Conservation (phyloP, 1,284 basidiomycete species). For the Irpex rosettiformis region DNA sequence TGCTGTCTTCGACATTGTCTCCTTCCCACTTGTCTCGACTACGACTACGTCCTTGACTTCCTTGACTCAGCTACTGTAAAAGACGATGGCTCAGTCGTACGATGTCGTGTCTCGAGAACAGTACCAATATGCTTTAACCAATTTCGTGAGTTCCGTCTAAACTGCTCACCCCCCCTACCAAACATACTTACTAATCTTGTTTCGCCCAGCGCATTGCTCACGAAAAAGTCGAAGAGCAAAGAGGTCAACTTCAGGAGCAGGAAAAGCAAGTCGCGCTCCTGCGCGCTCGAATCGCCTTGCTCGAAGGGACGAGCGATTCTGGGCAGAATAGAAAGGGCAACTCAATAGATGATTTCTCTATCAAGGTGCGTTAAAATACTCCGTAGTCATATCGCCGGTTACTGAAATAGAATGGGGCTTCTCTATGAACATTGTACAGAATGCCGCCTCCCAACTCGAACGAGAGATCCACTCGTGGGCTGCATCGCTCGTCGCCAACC, state of each 20-base stretch:
- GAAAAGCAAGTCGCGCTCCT: conserved; percentile 75
- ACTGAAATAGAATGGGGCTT: no score
- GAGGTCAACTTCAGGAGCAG: conserved; percentile 74
- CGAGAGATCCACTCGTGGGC: conserved; percentile 81
- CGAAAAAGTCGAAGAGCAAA: conserved; percentile 80
- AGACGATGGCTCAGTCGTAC: conserved; percentile 16
- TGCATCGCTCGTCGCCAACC: conserved; percentile 60
- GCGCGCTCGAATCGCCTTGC: conserved; percentile 60
- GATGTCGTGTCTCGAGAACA: conserved; percentile 69
- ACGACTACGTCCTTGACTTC: neutral
- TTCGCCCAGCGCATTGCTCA: conserved; percentile 69
- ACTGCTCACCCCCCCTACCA: neutral
- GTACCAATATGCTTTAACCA: conserved; percentile 74
- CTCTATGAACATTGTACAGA: conserved; percentile 36
- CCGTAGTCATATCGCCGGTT: neutral
- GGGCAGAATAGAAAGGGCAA: conserved; percentile 45
- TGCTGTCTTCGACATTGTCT: neutral
- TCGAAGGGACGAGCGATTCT: conserved; percentile 57
- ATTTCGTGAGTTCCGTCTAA: conserved; percentile 56
- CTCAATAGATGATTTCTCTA: conserved; percentile 80
- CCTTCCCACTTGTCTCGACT: neutral
- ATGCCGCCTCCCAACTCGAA: conserved; percentile 73
- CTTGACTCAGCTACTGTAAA: neutral
- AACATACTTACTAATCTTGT: neutral
- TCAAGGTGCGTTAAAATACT: conserved; percentile 49